Evolutionary conservation across 2,329 filamentous ascomycete genomes (phyloP).

Genomic region (Pseudocercospora vitis): DNA sequence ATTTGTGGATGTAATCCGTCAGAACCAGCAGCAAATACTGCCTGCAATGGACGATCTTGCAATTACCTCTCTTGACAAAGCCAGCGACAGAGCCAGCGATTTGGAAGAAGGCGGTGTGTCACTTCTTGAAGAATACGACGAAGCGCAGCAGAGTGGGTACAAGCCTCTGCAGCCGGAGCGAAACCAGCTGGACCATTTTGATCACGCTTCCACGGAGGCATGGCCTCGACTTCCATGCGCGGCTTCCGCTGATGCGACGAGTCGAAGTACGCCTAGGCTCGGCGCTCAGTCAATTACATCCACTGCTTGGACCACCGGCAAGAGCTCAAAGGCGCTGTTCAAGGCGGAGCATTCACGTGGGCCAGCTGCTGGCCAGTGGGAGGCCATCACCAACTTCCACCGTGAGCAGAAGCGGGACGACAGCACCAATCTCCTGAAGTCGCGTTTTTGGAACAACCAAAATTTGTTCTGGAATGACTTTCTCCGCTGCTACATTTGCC

Average conservation of each 20-base stretch:
- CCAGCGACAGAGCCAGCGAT: slow-evolving; percentile 11
- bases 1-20: slow-evolving; percentile 26
- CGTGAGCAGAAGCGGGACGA: slow-evolving; percentile 3
- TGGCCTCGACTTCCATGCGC: slow-evolving; percentile 1
- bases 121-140: slow-evolving; percentile 22
- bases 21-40: slow-evolving; percentile 5
- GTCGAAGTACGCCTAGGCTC: background rate
- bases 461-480: slow-evolving; percentile 47
- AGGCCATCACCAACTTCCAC: slow-evolving; percentile 11
- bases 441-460: slow-evolving; percentile 21
- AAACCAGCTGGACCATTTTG: slow-evolving; percentile 13
- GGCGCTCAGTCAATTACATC: slow-evolving; percentile 1
- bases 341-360: slow-evolving; percentile 11
- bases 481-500: slow-evolving; percentile 55
- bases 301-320: slow-evolving; percentile 12
- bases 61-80: no score
- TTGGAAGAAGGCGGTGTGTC: slow-evolving; percentile 21
- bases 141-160: slow-evolving; percentile 25
- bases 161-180: slow-evolving; percentile 19
- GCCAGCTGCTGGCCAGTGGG: slow-evolving; percentile 17
- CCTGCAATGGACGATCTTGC: slow-evolving; percentile 9
- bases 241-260: background rate
- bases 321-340: slow-evolving; percentile 18
- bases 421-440: slow-evolving; percentile 18
- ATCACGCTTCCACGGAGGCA: background rate